Evolutionary conservation across 2,329 filamentous ascomycete genomes (phyloP), one percentile per base, ranked within the genome.

Genomic region (Cladosporium phlei): DNA sequence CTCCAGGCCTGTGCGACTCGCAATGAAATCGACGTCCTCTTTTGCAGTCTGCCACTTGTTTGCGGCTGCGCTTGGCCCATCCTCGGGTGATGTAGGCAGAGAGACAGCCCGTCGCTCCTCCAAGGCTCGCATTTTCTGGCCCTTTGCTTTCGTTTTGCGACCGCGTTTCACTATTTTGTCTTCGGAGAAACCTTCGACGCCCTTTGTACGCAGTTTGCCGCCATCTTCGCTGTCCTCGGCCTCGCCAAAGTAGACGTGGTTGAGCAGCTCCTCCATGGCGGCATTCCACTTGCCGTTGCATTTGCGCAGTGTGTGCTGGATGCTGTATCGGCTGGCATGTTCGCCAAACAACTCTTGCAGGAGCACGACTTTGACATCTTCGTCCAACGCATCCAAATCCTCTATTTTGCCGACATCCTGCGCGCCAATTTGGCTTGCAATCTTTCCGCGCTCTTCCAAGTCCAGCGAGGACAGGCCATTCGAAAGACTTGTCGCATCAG

Each of bases 191-290:
- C 79, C 88, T 48, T 96, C 88, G n/a, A 96, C 73, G 0, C 89
- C 87, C 61, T 86, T 91, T 1, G 75, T 70, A 1, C 71, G 62
- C 4, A 70, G 59, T 14, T 69, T 65, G 25, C 66, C 68, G 37
- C 66, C 63, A 2, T 64, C 68, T 3, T 73, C 68, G 28, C 66
- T 68, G 12, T 77, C 71, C 45, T 79, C 72, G 0, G 78, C 78
- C 47, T 88, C 80, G 48, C 88, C 80, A 4, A 96, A 81, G 59
- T 84, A 88, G 16, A 86, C 80, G 11, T 88, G 74, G 54, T 86
- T 94, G 24, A 96, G 75, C 10, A 97, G 71, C 49, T 88, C 82
- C 57, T 95, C 88, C 52, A 94, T 82, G 1, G 88, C 80, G 11
- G 74, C 73, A 48, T 82, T 78, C 29, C 86, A 78, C 54, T 88